Percentiles rank a stretch among this genome's conserved stretches.
Evolutionary conservation across 192 early-diverging fungal genomes (phyloP).

Genomic region (Diversispora epigaea): DNA sequence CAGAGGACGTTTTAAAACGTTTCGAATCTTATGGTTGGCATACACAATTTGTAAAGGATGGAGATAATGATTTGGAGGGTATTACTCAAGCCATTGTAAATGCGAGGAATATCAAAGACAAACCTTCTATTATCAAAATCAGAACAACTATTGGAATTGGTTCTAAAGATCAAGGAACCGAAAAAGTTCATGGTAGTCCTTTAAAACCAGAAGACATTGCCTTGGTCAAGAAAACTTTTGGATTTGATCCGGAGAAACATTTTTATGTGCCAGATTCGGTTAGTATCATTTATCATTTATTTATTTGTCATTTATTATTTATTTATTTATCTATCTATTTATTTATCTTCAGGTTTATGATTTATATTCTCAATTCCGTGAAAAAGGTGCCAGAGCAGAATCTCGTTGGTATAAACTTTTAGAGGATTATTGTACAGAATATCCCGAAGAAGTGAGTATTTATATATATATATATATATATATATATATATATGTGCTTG

Average conservation of each 20-base stretch:
- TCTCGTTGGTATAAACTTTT: slow-evolving; percentile 75
- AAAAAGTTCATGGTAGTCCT: slow-evolving; percentile 89
- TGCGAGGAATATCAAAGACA: slow-evolving; percentile 83
- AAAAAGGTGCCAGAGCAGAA: slow-evolving; percentile 64
- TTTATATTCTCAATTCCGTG: slow-evolving; percentile 52
- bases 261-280: slow-evolving; percentile 76
- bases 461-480: too few relatives aligned
- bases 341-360: slow-evolving; percentile 61
- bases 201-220: slow-evolving; percentile 78
- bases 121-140: slow-evolving; percentile 87
- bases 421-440: slow-evolving; percentile 62
- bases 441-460: slow-evolving; percentile 55
- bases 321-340: slow-evolving; percentile 65
- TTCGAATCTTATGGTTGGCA: slow-evolving; percentile 97
- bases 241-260: slow-evolving; percentile 72
- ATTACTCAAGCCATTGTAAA: slow-evolving; percentile 74
- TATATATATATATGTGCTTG: too few relatives aligned
- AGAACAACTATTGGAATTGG: slow-evolving; percentile 94
- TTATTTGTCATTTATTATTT: slow-evolving; percentile 10
- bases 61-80: slow-evolving; percentile 72
- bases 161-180: slow-evolving; percentile 82
- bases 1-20: slow-evolving; percentile 86
- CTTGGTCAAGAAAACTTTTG: slow-evolving; percentile 78
- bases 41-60: slow-evolving; percentile 70
- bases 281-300: slow-evolving; percentile 48